Evolutionary conservation across 352 stramenopile species (phyloP), one percentile per base, ranked within the genome.

Genomic region (Pythium phragmiticola): DNA sequence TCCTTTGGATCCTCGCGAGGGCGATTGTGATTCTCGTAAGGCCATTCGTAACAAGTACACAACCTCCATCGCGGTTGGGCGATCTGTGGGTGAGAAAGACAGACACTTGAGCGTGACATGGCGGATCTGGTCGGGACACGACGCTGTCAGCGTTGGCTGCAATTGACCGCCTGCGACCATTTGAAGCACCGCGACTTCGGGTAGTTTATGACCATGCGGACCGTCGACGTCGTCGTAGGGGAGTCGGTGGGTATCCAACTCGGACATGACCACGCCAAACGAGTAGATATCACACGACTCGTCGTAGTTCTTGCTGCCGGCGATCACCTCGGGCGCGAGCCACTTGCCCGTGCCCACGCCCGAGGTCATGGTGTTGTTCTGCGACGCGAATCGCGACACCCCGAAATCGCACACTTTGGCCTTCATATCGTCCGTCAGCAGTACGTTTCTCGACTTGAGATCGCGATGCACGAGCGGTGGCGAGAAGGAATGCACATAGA

Each of bases 211-310:
- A n/a, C 66, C 66, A 16, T 60, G 69, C 0, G 63, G 30, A 3
- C 65, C 66, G 19, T 43, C 21, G 2, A 73, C 36, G 14, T 79
- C 69, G 9, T 78, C 66, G 64, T 89, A 89, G 2, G 79, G 74
- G 12, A 84, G 42, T n/a, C 42, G 58, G 54, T 87, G 77, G 0
- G 77, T 86, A 42, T 86, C 80, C 4, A 89, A 66, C 50, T 89
- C 77, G 1, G 68, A 76, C 33, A 89, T 33, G 57, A 87, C 55
- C 21, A 84, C 75, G n/a, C 75, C 78, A 11, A 88, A 74, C 11
- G 74, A 58, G 47, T 82, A 83, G 21, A 87, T 73, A 49, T 87
- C 75, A 21, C 67, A 72, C 16, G 67, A 65, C 26, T 63, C 26
- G 52, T 67, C 72, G 59, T 87, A 84, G 47, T 70, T 69, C 12